Base-by-base conservation (phyloP, 257 asterid species). In the Ocimum tenuiflorum region DNA sequence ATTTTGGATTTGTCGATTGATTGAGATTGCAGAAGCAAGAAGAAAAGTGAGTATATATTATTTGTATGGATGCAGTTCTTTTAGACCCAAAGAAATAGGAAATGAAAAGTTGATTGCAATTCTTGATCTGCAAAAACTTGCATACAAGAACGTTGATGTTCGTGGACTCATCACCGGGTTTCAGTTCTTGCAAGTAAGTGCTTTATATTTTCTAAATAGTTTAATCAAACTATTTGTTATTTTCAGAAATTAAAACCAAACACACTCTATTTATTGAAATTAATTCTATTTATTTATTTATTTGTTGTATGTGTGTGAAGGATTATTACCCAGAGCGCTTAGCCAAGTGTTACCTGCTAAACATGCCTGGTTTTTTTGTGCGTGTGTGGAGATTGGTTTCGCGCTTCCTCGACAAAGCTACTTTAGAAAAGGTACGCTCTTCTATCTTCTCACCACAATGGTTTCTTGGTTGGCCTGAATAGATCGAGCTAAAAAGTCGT, bases 131-230 rank as follows among this genome's bases (percentile, higher is more conserved):
- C 56, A 88, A 60, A 56, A 77, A 17, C 51, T 88, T 47, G 70
- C 87, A 23, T 82, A 75, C 81, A 88, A 75, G 67, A 88, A 88
- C 65, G n/a, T 84, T 3, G 96, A 88, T 58, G 68, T 83, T 59
- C 95, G 96, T 19, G 96, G 74, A 20, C 48, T 88, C 60, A 88
- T 86, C 73, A 79, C 88, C 11, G 90, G 92, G 22, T 88, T 88
- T 70, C 91, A 88, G 75, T 79, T 82, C 75, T 78, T 91, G 78
- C 97, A 91, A 89, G 97, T 90, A 65, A 73, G n/a, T n/a, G n/a
- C 12, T 36, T 8, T 36, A 11, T 36, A 3, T 20, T 23, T 8
- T 51, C n/a, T 3, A n/a, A 18, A 14, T 19, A 33, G 8, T 9
- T 60, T 12, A 60, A 69, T 55, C 3, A 8, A 18, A 15, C 7